A percentile compares a stretch with the other conserved stretches of the same genome.
Evolutionary conservation across 495 filamentous ascomycete genomes (phyloP).

Genomic region (Aspergillus diversus): DNA sequence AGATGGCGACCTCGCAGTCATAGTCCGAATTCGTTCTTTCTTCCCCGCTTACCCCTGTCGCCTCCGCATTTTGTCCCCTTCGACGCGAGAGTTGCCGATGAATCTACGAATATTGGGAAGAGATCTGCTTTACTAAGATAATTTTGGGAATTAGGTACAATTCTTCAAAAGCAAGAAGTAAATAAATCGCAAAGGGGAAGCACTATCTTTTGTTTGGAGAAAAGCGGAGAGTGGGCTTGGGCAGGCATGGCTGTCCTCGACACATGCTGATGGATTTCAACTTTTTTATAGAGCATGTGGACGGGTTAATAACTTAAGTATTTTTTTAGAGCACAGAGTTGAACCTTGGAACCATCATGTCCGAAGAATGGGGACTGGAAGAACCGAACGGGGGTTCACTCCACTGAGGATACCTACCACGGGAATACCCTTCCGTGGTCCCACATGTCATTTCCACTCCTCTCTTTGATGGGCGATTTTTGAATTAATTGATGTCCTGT

Average conservation of each 20-base stretch:
- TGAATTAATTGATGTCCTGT: conserved; percentile 2
- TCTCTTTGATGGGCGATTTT: background rate
- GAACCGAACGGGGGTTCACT: background rate
- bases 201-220: background rate
- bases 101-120: background rate
- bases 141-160: background rate
- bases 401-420: conserved; percentile 5
- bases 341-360: background rate
- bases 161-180: background rate
- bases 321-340: background rate
- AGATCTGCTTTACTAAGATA: background rate
- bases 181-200: background rate
- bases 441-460: conserved; percentile 19
- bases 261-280: background rate
- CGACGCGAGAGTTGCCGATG: conserved; percentile 15
- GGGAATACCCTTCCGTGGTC: conserved; percentile 23
- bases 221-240: background rate
- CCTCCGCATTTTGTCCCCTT: conserved; percentile 24
- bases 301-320: background rate
- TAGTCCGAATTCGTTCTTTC: background rate
- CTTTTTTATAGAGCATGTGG: background rate
- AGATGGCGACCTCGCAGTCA: background rate
- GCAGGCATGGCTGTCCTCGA: background rate
- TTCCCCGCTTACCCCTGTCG: conserved; percentile 18
- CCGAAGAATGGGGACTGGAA: background rate